These are phyloP conservation scores for Globisporangium cylindrosporum DNA, from an alignment of 352 stramenopile species.

Conservation along the genomic window DNA sequence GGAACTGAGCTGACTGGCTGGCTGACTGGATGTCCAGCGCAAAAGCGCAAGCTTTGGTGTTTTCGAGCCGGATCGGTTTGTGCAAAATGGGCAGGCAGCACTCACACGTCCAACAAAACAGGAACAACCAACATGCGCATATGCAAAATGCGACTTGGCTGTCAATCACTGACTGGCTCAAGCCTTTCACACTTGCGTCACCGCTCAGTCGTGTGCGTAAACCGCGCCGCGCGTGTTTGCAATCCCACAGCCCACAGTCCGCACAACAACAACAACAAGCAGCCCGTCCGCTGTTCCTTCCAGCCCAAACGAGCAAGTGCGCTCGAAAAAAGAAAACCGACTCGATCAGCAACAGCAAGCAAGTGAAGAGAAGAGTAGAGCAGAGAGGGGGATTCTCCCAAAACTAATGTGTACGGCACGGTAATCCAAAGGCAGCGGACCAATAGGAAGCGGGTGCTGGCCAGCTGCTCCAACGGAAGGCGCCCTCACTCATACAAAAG, in stretches of 20 bases:
- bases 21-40: constrained; percentile 5
- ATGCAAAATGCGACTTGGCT: background rate
- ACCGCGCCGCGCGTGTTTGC: constrained; percentile 1
- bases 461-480: constrained; percentile 15
- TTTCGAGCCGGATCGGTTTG: constrained; percentile 7
- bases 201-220: background rate
- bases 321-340: constrained; percentile 20
- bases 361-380: background rate
- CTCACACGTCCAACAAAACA: background rate
- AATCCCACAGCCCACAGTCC: background rate
- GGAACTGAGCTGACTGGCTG: background rate
- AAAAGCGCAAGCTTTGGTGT: background rate
- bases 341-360: constrained; percentile 2
- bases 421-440: background rate
- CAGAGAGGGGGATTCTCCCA: background rate
- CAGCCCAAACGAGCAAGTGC: background rate
- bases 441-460: background rate
- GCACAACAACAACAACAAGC: background rate
- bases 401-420: background rate
- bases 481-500: constrained; percentile 15
- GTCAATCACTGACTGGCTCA: constrained; percentile 7
- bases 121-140: background rate
- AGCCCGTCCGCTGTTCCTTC: background rate
- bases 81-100: constrained; percentile 2
- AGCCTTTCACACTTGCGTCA: background rate